A percentile compares a stretch with the other conserved stretches of the same genome.
Evolutionary conservation across 208 protist genomes (phyloP).

Genomic region (Leishmania tropica): DNA sequence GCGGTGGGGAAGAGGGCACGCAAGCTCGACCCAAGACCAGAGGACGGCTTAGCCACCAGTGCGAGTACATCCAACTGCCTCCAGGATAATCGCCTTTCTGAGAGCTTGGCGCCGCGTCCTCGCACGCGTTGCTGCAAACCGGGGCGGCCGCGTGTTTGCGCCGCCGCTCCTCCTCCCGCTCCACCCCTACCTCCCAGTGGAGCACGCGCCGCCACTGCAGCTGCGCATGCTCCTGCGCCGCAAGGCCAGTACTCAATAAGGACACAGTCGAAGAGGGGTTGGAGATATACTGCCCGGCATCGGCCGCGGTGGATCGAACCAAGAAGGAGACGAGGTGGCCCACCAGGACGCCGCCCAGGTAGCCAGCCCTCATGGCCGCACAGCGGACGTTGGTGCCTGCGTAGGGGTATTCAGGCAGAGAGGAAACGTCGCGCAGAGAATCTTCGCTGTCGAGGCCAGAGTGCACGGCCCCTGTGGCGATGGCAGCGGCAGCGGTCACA

Average conservation of each 20-base stretch:
- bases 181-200: constrained; percentile 15
- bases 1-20: neutral
- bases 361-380: constrained; percentile 1
- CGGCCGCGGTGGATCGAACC: neutral
- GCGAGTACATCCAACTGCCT: constrained; percentile 12
- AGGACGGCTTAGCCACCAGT: constrained; percentile 23
- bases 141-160: neutral
- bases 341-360: constrained; percentile 15
- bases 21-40: neutral
- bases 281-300: neutral
- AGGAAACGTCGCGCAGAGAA: neutral
- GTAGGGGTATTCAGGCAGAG: constrained; percentile 16
- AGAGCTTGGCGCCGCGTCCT: neutral
- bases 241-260: neutral
- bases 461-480: neutral
- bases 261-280: neutral
- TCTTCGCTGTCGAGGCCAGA: neutral
- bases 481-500: neutral
- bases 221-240: neutral
- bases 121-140: neutral
- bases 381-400: neutral
- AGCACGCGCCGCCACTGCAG: constrained; percentile 6
- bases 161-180: neutral
- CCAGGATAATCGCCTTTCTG: neutral
- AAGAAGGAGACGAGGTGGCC: constrained; percentile 24